Percentiles rank a stretch among this genome's conserved stretches.
These are phyloP conservation scores for Diatrype stigma DNA, from an alignment of 2,329 filamentous ascomycete species.

Conservation along the genomic window DNA sequence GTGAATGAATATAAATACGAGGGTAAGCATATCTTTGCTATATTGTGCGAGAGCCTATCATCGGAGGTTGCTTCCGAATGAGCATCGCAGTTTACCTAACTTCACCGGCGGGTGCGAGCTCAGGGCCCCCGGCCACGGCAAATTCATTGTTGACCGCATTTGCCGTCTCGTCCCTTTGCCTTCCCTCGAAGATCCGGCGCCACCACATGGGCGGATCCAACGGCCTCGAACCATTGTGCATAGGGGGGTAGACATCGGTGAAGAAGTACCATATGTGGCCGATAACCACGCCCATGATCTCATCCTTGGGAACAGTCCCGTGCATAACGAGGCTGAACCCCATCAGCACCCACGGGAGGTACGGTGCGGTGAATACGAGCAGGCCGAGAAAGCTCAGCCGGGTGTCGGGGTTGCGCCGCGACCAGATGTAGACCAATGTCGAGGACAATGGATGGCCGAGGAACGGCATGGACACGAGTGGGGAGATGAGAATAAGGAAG, in stretches of 20 bases:
- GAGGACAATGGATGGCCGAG: slow-evolving; percentile 90
- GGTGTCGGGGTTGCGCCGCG: slow-evolving; percentile 87
- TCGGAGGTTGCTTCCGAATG: too few species aligned
- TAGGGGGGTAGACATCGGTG: slow-evolving; percentile 88
- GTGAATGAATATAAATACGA: not conserved
- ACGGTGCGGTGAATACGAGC: slow-evolving; percentile 88
- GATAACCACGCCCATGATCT: slow-evolving; percentile 91
- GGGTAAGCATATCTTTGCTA: not conserved
- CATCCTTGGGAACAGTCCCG: slow-evolving; percentile 85
- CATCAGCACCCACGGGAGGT: slow-evolving; percentile 94
- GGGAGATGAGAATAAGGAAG: slow-evolving; percentile 75
- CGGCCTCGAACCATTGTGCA: slow-evolving; percentile 79
- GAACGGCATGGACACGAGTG: slow-evolving; percentile 86
- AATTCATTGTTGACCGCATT: slow-evolving; percentile 60
- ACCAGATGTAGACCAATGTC: slow-evolving; percentile 97
- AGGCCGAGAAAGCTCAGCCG: slow-evolving; percentile 84
- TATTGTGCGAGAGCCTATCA: not conserved
- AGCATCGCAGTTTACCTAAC: slow-evolving; percentile 23
- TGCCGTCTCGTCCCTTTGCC: slow-evolving; percentile 41
- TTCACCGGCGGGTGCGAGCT: slow-evolving; percentile 53
- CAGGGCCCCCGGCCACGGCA: slow-evolving; percentile 48
- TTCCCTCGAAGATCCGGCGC: slow-evolving; percentile 75
- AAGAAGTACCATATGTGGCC: slow-evolving; percentile 99
- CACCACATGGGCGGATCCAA: slow-evolving; percentile 89
- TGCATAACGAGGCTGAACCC: slow-evolving; percentile 89